These are phyloP conservation scores for Cardamine chenopodiifolia DNA, from an alignment of 345 rosid species.

Conservation along the genomic window DNA sequence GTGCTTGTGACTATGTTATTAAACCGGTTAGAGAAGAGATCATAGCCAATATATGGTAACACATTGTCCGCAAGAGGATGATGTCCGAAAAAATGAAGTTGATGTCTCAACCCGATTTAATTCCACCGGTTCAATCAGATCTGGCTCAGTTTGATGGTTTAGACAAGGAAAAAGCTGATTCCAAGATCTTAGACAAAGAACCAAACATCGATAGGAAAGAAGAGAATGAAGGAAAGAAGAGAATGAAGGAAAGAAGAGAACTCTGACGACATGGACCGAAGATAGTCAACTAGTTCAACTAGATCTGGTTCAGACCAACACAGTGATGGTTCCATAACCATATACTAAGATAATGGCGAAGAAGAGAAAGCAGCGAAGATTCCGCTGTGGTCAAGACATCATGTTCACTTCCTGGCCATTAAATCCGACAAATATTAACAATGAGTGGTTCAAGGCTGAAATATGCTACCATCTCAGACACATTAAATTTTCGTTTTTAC, in stretches of 20 bases:
- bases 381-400: too few relatives aligned
- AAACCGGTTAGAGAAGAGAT: conserved; percentile 21
- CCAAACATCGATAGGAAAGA: not conserved
- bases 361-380: not conserved
- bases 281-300: not conserved
- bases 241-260: not conserved
- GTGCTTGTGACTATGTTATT: conserved; percentile 28
- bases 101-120: not conserved
- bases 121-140: not conserved
- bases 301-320: not conserved
- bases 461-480: too few relatives aligned
- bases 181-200: not conserved
- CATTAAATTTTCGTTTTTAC: too few relatives aligned
- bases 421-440: too few relatives aligned
- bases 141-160: not conserved
- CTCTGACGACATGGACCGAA: not conserved
- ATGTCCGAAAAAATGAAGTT: not conserved
- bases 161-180: not conserved
- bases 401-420: too few relatives aligned
- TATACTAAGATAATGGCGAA: not conserved
- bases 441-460: too few relatives aligned
- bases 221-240: not conserved
- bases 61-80: conserved; percentile 31
- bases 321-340: not conserved
- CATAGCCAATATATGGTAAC: conserved; percentile 35